Base-by-base conservation (phyloP, 2,329 filamentous ascomycete genomes). In the Epichloe gansuensis region DNA sequence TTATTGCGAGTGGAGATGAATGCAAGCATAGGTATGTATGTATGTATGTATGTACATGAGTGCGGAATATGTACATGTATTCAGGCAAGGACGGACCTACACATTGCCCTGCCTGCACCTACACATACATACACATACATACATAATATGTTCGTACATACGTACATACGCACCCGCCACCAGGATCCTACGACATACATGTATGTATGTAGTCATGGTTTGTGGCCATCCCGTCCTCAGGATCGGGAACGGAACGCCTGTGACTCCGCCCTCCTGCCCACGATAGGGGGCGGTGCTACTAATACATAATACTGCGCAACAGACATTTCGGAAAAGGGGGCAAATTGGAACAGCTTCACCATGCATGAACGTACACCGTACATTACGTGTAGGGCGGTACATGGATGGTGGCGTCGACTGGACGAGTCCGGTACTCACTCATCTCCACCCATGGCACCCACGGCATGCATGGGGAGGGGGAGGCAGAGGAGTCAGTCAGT, bases 351-450 rank as follows among this genome's bases (percentile, higher is more conserved):
- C 57, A 57, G 61, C 60, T 61, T 62, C 57, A 53, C 60, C 60
- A 17, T 43, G 42, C n/a, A 44, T 8, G 12, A 44, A 31, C 28
- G 42, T 7, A 41, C 15, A 12, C 37, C 37, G 57, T 62, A 65
- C 64, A 66, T 31, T 31, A 4, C 8, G 9, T 66, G 17, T 66
- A 65, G 64, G 57, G 60, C 58, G 56, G 56, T 59, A 58, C 58
- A 61, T 55, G 57, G 63, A 63, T 64, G 64, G 62, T 65, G 59
- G 53, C 58, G 62, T 62, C 62, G 62, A 57, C 57, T 57, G 54
- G n/a, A 39, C 13, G 4, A 35, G 25, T 11, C 3, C 28, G 28
- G 28, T 9, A 4, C 28, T 31, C 8, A 7, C 53, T 61, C 35
- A 28, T 34, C 38, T 13, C 44, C 46, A 52, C 55, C 55, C 54